Evolutionary conservation across 108 stramenopile genomes (phyloP), one percentile per base, ranked within the genome.

Genomic region (Pseudonitzschia pungens): DNA sequence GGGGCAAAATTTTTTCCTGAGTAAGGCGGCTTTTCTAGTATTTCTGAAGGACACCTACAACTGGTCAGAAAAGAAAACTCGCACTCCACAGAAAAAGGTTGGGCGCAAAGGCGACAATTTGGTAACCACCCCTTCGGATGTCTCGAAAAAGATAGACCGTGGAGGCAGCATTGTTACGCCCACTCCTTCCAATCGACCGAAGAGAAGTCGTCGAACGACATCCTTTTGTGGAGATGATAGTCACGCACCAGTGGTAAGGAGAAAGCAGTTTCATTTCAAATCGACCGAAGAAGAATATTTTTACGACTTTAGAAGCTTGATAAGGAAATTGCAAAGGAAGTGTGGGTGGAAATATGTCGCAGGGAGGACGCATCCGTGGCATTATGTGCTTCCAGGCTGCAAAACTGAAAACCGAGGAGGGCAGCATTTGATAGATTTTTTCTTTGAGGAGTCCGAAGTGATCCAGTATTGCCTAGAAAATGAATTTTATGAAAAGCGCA

Each of bases 381-480:
- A 67, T 21, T 67, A 67, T 41, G 26, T 67, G 27, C 45, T 67
- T 7, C 66, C 66, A 14, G 44, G 28, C 2, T 0, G 44, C 43
- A 44, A 44, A 26, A 22, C 24, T 1, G 63, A 29, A 32, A 12
- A 51, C 59, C 28, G 53, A 15, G 62, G 63, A 36, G 72, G 72
- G 26, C 29, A 48, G 22, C 60, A 65, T 32, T 6, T 65, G 48
- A 18, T 50, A 20, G 72, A 73, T 62, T 73, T 44, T 48, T 73
- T 73, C 50, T 65, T 50, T 36, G 72, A 73, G 63, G 72, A 73
- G 50, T 41, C 36, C 14, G 72, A 73, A 48, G 72, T 73, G n/a
- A 53, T 73, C n/a, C 22, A 65, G 10, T 73, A 73, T 41, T 73
- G 72, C 45, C 18, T 60, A 6, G 8, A 53, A 2, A 65, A 73